Conservation (phyloP, 345 rosid genomes). For the Isatis tinctoria region DNA sequence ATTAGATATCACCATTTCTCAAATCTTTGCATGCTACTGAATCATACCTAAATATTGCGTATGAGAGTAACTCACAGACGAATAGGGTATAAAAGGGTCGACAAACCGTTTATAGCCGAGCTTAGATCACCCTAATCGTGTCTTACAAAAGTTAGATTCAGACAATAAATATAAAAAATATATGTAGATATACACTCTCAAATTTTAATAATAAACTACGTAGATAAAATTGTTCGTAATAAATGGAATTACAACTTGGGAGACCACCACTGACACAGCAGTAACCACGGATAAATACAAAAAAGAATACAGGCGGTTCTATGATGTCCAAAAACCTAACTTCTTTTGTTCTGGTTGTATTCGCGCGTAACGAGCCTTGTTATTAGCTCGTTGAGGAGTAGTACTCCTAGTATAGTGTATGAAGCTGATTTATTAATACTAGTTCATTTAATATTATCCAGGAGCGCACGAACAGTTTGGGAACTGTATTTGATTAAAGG, state of each 20-base stretch:
- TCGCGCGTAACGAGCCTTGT: neutral
- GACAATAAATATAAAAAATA: neutral
- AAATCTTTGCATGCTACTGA: neutral
- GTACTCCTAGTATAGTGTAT: neutral
- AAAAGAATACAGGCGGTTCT: neutral
- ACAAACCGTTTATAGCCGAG: neutral
- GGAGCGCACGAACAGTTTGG: neutral
- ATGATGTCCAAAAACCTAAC: neutral
- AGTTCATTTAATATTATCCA: neutral
- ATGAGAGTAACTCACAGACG: neutral
- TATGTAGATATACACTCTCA: no score
- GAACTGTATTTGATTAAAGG: slow-evolving; percentile 1
- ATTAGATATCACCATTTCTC: neutral
- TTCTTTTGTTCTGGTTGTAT: neutral
- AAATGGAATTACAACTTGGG: neutral
- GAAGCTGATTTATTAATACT: neutral
- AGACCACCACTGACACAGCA: neutral
- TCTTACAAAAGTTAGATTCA: neutral
- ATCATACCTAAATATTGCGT: neutral
- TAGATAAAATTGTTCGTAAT: no score
- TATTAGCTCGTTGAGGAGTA: no score
- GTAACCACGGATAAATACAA: neutral
- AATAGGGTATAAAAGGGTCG: neutral
- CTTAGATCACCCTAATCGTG: neutral
- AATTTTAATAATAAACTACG: no score